phyloP scores from a whole-genome alignment of 192 early-diverging fungal genomes.

The Gryganskiella cystojenkinii region DNA sequence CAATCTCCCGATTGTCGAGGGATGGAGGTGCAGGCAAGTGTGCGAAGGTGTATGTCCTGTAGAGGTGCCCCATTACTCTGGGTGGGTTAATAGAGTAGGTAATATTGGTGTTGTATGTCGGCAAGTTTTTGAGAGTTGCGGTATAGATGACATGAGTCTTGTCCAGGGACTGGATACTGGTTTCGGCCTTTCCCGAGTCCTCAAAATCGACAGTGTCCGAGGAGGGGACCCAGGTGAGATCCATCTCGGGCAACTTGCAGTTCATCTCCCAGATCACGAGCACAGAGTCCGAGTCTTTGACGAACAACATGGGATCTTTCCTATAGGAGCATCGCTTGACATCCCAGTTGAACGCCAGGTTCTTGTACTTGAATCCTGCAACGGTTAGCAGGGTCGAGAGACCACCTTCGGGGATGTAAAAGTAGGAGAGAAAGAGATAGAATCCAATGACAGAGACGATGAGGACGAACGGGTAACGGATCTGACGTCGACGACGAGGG shows the following conservation, averaged over 20 bases:
- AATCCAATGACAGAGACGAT: conserved; percentile 18
- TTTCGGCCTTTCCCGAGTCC: background rate
- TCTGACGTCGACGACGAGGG: conserved; percentile 36
- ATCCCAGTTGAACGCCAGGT: conserved; percentile 59
- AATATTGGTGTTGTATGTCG: conserved; percentile 29
- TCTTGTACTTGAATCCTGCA: conserved; percentile 57
- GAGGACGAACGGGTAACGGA: conserved; percentile 30
- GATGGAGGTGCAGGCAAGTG: conserved; percentile 50
- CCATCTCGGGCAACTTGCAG: conserved; percentile 60
- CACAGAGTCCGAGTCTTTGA: conserved; percentile 57
- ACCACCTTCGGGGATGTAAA: conserved; percentile 45
- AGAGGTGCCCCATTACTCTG: conserved; percentile 23
- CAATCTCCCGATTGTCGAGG: conserved; percentile 55
- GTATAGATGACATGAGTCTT: conserved; percentile 32
- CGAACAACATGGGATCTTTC: conserved; percentile 65
- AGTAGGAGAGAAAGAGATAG: conserved; percentile 20
- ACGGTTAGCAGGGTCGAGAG: conserved; percentile 12
- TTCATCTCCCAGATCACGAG: conserved; percentile 69
- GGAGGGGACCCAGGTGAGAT: conserved; percentile 45
- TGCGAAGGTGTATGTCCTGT: conserved; percentile 41
- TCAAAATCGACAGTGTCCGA: conserved; percentile 3
- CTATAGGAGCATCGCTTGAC: conserved; percentile 60
- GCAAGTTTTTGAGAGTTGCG: conserved; percentile 44
- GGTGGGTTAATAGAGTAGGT: conserved; percentile 35
- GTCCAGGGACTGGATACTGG: conserved; percentile 17